Evolutionary conservation across 805 yeast genomes (phyloP).

Genomic region (Starmerella riodocensis): DNA sequence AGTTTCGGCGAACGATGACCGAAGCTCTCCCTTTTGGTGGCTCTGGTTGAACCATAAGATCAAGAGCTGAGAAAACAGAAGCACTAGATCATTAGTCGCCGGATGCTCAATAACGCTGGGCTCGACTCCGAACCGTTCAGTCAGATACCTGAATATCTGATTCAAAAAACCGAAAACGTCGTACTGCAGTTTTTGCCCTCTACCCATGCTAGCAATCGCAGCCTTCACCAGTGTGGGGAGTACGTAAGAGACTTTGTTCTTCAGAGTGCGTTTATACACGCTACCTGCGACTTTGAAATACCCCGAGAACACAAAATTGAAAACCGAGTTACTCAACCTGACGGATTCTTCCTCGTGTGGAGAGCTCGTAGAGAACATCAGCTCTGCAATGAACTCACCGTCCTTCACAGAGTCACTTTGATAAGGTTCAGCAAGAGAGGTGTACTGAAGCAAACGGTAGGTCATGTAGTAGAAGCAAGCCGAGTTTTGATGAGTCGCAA

Average conservation of each 20-base stretch:
- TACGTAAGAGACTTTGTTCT: not conserved
- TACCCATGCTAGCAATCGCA: constrained; percentile 1
- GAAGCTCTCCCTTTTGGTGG: not conserved
- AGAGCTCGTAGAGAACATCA: not conserved
- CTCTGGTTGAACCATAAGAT: not conserved
- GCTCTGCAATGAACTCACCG: not conserved
- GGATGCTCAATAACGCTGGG: not conserved
- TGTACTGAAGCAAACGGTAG: constrained; percentile 5
- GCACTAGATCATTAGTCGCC: not conserved
- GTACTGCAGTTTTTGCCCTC: not conserved
- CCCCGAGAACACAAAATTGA: not conserved
- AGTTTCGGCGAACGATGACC: not conserved
- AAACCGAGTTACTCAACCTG: not conserved
- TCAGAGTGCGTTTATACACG: not conserved
- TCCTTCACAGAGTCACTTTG: not conserved
- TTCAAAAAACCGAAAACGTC: not conserved
- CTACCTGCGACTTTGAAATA: not conserved
- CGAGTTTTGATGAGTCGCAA: not conserved
- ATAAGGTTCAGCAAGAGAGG: not conserved
- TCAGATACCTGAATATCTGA: not conserved
- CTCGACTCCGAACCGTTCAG: not conserved
- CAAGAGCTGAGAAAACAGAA: not conserved
- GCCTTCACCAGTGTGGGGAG: constrained; percentile 4
- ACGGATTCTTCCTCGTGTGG: not conserved
- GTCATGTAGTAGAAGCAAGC: constrained; percentile 11